Percentiles rank a stretch among this genome's conserved stretches.
Conservation (phyloP, 805 yeast species). For the Zygoascus bituminiphila region DNA sequence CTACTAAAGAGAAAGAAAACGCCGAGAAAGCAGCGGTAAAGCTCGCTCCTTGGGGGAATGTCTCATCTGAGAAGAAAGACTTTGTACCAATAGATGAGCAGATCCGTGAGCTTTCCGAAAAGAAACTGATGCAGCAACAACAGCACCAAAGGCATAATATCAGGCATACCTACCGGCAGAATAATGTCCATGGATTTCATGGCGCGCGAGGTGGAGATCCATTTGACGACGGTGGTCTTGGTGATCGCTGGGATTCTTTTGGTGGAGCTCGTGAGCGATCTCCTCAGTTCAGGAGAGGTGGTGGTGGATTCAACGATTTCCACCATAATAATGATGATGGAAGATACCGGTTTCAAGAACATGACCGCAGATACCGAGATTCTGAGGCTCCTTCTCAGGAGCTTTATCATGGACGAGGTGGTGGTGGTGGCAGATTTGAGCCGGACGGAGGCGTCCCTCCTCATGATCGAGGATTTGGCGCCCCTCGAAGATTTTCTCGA, state of each 20-base stretch:
- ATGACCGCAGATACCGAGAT: constrained; percentile 18
- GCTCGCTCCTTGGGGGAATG: constrained; percentile 17
- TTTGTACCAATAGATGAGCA: constrained; percentile 21
- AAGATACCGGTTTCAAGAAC: constrained; percentile 19
- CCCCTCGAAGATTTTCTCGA: neutral
- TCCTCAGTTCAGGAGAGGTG: neutral
- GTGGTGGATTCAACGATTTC: constrained; percentile 9
- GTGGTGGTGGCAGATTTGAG: constrained; percentile 20
- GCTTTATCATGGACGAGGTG: constrained; percentile 20
- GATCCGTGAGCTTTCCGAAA: constrained; percentile 16
- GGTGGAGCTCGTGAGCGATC: neutral
- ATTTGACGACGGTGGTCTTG: neutral
- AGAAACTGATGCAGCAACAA: constrained; percentile 10
- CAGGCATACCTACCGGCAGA: neutral
- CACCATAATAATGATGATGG: constrained; percentile 6
- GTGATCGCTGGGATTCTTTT: neutral
- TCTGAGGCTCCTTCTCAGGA: constrained; percentile 19
- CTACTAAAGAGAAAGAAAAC: neutral
- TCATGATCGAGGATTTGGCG: neutral
- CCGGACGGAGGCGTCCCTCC: neutral
- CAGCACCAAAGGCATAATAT: neutral
- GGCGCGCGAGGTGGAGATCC: constrained; percentile 2
- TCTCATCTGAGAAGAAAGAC: constrained; percentile 4
- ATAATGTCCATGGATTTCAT: constrained; percentile 4
- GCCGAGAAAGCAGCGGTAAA: neutral